phyloP scores from a whole-genome alignment of 2,329 filamentous ascomycete genomes.

The Xylaria sp. region DNA sequence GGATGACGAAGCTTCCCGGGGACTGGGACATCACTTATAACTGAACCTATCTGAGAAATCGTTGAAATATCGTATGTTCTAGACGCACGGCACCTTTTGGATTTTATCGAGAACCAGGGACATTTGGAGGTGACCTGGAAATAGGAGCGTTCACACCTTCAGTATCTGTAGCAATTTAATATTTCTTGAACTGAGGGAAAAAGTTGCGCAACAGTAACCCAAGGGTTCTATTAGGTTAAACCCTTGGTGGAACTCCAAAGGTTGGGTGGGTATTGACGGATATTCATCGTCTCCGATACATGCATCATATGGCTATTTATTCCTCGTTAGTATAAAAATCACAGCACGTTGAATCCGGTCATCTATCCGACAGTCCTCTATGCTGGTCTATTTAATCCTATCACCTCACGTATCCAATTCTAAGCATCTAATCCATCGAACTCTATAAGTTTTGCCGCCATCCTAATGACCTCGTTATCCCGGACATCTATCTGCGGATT shows the following conservation, averaged over 20 bases:
- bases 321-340: neutral
- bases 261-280: too few species aligned
- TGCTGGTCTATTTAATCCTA: neutral
- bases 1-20: conserved; percentile 22
- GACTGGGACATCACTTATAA: conserved; percentile 24
- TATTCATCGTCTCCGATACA: too few species aligned
- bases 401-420: neutral
- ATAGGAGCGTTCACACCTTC: too few species aligned
- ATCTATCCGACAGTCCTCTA: neutral
- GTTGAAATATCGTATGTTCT: too few species aligned
- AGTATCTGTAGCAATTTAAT: too few species aligned
- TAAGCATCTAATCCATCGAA: conserved; percentile 84
- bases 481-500: conserved; percentile 71
- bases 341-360: neutral
- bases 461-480: conserved; percentile 75
- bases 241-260: too few species aligned
- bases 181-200: too few species aligned
- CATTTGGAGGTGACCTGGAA: too few species aligned
- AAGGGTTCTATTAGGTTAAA: too few species aligned
- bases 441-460: conserved; percentile 85
- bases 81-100: too few species aligned
- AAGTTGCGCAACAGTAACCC: too few species aligned
- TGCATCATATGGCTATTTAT: neutral
- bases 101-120: too few species aligned
- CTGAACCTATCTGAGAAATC: neutral